Percentiles rank a stretch among this genome's conserved stretches.
These are phyloP conservation scores for Pichia sp. DNA, from an alignment of 1,139 yeast genomes.

Conservation along the genomic window DNA sequence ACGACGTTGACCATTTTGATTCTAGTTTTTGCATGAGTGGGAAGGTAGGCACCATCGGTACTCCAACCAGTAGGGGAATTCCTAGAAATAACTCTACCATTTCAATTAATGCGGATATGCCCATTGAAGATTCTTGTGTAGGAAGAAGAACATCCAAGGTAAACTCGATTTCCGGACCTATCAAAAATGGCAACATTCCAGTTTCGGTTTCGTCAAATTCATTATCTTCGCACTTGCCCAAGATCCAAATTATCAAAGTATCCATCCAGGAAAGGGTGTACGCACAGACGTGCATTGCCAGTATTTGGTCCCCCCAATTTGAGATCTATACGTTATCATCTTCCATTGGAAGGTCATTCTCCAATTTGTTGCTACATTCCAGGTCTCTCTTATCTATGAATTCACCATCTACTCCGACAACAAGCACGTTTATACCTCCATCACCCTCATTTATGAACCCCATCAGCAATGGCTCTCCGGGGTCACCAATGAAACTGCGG, in stretches of 20 bases:
- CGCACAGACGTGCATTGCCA: constrained; percentile 12
- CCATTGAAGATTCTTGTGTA: no score
- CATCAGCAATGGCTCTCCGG: constrained; percentile 1
- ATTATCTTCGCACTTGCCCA: neutral
- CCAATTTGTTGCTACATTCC: constrained; percentile 10
- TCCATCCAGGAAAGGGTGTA: constrained; percentile 14
- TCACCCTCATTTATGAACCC: constrained; percentile 12
- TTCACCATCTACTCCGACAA: constrained; percentile 6
- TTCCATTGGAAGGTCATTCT: constrained; percentile 13
- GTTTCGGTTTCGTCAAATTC: neutral
- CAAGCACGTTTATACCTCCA: constrained; percentile 8
- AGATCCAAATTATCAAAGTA: constrained; percentile 5
- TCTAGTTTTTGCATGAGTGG: constrained; percentile 1
- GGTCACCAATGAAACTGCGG: constrained; percentile 10
- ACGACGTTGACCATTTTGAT: constrained; percentile 13
- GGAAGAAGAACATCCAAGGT: no score
- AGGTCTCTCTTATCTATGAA: constrained; percentile 8
- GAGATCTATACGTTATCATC: constrained; percentile 8
- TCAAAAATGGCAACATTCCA: neutral
- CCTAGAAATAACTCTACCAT: neutral
- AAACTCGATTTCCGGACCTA: no score
- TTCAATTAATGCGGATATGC: constrained; percentile 1
- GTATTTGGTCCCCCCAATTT: constrained; percentile 13
- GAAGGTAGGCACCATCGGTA: no score
- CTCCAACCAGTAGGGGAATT: no score